phyloP scores from a whole-genome alignment of 768 basidiomycete genomes.

The Russula vinacea region DNA sequence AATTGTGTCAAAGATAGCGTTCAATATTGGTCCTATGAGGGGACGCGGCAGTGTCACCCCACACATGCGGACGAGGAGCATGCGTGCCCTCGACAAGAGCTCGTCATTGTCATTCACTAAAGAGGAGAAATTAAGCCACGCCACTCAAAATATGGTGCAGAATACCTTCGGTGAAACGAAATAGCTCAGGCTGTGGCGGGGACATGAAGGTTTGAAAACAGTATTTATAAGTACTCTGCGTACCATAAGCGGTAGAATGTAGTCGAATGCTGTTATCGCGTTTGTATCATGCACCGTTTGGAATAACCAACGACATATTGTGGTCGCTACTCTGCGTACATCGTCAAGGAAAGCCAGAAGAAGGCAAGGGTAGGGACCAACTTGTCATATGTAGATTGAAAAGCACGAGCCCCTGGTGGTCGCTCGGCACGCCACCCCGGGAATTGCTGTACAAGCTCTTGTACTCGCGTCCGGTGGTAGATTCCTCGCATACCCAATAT shows the following conservation, averaged over 20 bases:
- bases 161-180: conserved; percentile 68
- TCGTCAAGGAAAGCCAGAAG: not conserved
- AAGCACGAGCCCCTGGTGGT: conserved; percentile 69
- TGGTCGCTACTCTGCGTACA: conserved; percentile 52
- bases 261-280: conserved; percentile 74
- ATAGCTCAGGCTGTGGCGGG: conserved; percentile 59
- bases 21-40: conserved; percentile 65
- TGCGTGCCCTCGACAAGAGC: conserved; percentile 58
- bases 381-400: conserved; percentile 85
- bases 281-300: conserved; percentile 72
- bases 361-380: conserved; percentile 34
- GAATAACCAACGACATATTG: conserved; percentile 75
- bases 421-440: conserved; percentile 68
- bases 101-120: conserved; percentile 74
- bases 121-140: conserved; percentile 4
- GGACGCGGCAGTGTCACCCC: conserved; percentile 74
- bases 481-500: conserved; percentile 70
- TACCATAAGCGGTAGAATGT: conserved; percentile 79
- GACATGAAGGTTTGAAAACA: conserved; percentile 16
- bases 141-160: not conserved
- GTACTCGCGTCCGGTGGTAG: conserved; percentile 58
- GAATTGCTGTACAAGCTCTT: conserved; percentile 60
- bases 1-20: conserved; percentile 72
- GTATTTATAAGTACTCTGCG: conserved; percentile 30
- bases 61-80: conserved; percentile 79